Conservation (phyloP, 495 filamentous ascomycete genomes). For the Daldinia loculata region DNA sequence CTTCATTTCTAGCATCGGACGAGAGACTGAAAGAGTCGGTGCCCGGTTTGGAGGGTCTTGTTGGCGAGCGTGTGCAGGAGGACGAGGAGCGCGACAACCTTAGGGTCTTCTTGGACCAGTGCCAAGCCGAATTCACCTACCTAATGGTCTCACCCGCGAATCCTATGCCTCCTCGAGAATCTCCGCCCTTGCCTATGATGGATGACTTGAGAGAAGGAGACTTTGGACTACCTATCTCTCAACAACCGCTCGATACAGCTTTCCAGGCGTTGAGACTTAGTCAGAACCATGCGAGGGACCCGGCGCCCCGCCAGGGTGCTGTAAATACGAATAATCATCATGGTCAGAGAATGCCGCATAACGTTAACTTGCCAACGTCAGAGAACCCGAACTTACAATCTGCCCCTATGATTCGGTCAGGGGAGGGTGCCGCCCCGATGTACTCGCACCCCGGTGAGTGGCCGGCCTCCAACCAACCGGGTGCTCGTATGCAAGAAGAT, state of each 20-base stretch:
- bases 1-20: slow-evolving; percentile 28
- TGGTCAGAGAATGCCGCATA: slow-evolving; percentile 53
- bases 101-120: slow-evolving; percentile 69
- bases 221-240: slow-evolving; percentile 49
- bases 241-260: slow-evolving; percentile 46
- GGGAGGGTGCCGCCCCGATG: slow-evolving; percentile 44
- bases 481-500: slow-evolving; percentile 62
- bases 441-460: slow-evolving; percentile 53
- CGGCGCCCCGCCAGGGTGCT: slow-evolving; percentile 52
- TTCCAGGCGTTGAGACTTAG: slow-evolving; percentile 50
- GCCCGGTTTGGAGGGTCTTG: slow-evolving; percentile 40
- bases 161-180: slow-evolving; percentile 65
- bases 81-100: slow-evolving; percentile 67
- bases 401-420: slow-evolving; percentile 56
- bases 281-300: slow-evolving; percentile 55
- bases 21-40: slow-evolving; percentile 42
- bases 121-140: slow-evolving; percentile 70
- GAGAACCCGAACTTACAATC: slow-evolving; percentile 54
- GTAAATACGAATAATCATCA: slow-evolving; percentile 63
- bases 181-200: slow-evolving; percentile 58
- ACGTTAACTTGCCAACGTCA: slow-evolving; percentile 45
- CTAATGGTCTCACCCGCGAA: slow-evolving; percentile 70
- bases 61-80: slow-evolving; percentile 41
- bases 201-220: slow-evolving; percentile 61
- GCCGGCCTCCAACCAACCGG: slow-evolving; percentile 49